Evolutionary conservation across 1,284 basidiomycete species (phyloP).

Genomic region (Ceratobasidium sp.): DNA sequence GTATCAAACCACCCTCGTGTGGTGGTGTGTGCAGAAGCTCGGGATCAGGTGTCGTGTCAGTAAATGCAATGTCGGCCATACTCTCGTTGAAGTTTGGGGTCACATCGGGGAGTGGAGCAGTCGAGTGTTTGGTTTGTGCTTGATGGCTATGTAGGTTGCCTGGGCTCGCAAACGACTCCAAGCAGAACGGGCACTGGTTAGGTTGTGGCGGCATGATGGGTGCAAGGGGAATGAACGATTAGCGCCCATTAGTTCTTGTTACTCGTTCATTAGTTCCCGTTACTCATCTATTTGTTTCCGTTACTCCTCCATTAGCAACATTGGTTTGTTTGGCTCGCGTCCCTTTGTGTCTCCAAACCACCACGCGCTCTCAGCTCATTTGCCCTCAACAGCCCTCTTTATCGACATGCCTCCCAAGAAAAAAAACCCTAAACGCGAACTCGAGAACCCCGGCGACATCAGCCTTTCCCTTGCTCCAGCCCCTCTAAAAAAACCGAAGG

Average conservation of each 20-base stretch:
- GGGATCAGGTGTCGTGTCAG: not conserved
- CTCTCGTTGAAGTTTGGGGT: not conserved
- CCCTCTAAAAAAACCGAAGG: not conserved
- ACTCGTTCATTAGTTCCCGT: not conserved
- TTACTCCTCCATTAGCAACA: conserved; percentile 4
- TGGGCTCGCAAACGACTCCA: not conserved
- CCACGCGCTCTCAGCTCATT: too few relatives aligned
- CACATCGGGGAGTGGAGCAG: not conserved
- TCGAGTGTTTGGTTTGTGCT: not conserved
- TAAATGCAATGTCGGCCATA: too few relatives aligned
- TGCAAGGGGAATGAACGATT: not conserved
- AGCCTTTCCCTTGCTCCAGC: not conserved
- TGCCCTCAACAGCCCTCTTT: too few relatives aligned
- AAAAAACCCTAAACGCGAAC: not conserved
- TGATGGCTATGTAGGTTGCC: not conserved
- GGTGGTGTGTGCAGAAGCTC: not conserved
- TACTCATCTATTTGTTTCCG: too few relatives aligned
- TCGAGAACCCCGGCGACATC: not conserved
- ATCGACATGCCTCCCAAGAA: not conserved
- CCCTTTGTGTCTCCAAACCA: too few relatives aligned
- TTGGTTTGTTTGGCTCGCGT: too few relatives aligned
- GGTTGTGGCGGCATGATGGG: not conserved
- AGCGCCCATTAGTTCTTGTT: too few relatives aligned
- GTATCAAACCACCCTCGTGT: not conserved
- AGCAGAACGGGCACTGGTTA: not conserved